A percentile compares a stretch with the other conserved stretches of the same genome.
phyloP scores from a whole-genome alignment of 352 stramenopile genomes.

The Pythium monospermum region DNA sequence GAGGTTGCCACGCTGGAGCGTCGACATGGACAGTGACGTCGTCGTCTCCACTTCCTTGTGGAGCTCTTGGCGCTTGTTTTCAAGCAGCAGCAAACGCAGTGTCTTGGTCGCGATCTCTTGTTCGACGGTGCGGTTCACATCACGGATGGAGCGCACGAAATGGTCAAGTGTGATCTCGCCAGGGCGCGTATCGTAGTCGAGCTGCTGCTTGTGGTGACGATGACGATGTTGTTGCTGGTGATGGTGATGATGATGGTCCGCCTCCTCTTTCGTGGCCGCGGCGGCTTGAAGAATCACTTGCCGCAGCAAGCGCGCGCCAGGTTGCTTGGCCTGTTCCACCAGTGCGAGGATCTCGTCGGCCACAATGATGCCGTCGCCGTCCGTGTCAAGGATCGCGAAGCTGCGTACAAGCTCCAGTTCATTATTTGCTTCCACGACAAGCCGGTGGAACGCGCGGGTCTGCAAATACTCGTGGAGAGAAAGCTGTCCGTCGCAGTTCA shows the following conservation, averaged over 20 bases:
- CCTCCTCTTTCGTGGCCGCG: slow-evolving; percentile 26
- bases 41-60: slow-evolving; percentile 1
- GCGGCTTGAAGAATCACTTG: slow-evolving; percentile 42
- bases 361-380: slow-evolving; percentile 49
- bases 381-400: slow-evolving; percentile 60
- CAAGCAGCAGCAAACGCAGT: slow-evolving; percentile 39
- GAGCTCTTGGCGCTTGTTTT: slow-evolving; percentile 32
- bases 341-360: slow-evolving; percentile 42
- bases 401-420: slow-evolving; percentile 51
- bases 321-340: slow-evolving; percentile 45
- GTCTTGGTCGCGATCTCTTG: slow-evolving; percentile 54
- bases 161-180: slow-evolving; percentile 69
- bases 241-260: not conserved
- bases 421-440: slow-evolving; percentile 48
- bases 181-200: slow-evolving; percentile 11
- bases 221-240: not conserved
- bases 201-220: not conserved
- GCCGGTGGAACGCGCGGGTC: slow-evolving; percentile 45
- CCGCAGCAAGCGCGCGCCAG: slow-evolving; percentile 38
- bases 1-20: not conserved
- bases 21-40: not conserved
- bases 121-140: slow-evolving; percentile 60
- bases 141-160: slow-evolving; percentile 50
- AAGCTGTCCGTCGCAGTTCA: slow-evolving; percentile 52
- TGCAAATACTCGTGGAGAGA: slow-evolving; percentile 57